Percentiles rank a stretch among this genome's conserved stretches.
Conservation (phyloP, 257 asterid species). For the Voacanga thouarsii region DNA sequence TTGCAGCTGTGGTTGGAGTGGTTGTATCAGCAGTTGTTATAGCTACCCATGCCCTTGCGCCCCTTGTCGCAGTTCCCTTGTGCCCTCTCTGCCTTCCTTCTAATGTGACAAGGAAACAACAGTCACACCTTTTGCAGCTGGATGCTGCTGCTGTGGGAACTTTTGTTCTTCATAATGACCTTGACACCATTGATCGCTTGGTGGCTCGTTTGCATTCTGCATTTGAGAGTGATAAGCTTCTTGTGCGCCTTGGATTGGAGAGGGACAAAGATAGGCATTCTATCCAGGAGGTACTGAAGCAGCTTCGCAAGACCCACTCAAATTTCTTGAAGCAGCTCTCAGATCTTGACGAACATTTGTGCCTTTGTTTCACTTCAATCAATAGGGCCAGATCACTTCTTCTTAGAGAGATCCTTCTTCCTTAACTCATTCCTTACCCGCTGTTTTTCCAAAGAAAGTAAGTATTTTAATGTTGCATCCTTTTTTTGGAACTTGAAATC, state of each 20-base stretch:
- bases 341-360: slow-evolving; percentile 86
- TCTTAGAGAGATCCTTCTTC: slow-evolving; percentile 29
- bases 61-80: slow-evolving; percentile 38
- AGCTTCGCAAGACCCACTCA: slow-evolving; percentile 55
- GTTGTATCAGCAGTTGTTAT: slow-evolving; percentile 54
- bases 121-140: slow-evolving; percentile 56
- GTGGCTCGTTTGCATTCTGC: slow-evolving; percentile 51
- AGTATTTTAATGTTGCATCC: neutral
- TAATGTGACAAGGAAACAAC: slow-evolving; percentile 42
- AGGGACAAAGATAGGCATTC: slow-evolving; percentile 62
- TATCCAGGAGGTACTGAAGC: slow-evolving; percentile 64
- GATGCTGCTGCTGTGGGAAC: slow-evolving; percentile 76
- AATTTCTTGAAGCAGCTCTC: slow-evolving; percentile 51
- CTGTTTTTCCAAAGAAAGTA: neutral
- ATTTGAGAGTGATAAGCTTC: slow-evolving; percentile 51
- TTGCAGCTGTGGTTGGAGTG: slow-evolving; percentile 59
- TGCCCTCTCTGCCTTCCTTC: slow-evolving; percentile 33
- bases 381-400: slow-evolving; percentile 70
- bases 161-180: slow-evolving; percentile 59
- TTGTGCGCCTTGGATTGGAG: slow-evolving; percentile 56
- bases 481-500: neutral
- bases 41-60: slow-evolving; percentile 59
- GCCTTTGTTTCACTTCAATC: slow-evolving; percentile 71
- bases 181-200: slow-evolving; percentile 68
- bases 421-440: neutral